Evolutionary conservation across 805 yeast species (phyloP).

Genomic region (Candida andamanensis): DNA sequence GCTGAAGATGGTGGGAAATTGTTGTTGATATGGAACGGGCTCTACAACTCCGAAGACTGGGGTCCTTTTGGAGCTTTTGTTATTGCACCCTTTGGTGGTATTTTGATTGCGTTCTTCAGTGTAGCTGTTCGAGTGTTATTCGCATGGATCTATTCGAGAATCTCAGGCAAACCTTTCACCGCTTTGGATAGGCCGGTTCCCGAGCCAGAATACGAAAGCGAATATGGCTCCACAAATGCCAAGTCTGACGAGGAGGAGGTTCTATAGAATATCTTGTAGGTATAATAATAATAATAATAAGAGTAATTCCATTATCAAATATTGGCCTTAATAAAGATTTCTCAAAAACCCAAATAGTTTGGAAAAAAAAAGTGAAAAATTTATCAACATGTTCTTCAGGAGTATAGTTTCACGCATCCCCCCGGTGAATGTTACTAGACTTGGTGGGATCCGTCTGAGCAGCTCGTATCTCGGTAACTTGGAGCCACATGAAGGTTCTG

Average conservation of each 20-base stretch:
- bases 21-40: slow-evolving; percentile 71
- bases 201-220: slow-evolving; percentile 8
- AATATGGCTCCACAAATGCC: slow-evolving; percentile 2
- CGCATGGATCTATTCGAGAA: slow-evolving; percentile 25
- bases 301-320: too few relatives aligned
- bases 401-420: slow-evolving; percentile 3
- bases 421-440: not conserved
- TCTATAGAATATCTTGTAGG: not conserved
- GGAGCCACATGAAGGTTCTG: slow-evolving; percentile 59
- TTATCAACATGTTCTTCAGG: slow-evolving; percentile 2
- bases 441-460: slow-evolving; percentile 4
- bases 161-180: slow-evolving; percentile 36
- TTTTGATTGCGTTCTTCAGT: slow-evolving; percentile 50
- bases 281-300: too few relatives aligned
- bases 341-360: too few relatives aligned
- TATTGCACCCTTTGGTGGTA: slow-evolving; percentile 80
- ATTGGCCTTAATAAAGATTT: too few relatives aligned
- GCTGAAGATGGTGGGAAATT: slow-evolving; percentile 76
- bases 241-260: slow-evolving; percentile 1
- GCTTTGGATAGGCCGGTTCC: slow-evolving; percentile 38
- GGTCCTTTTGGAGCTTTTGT: slow-evolving; percentile 93
- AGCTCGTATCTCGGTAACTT: slow-evolving; percentile 42
- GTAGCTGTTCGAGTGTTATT: slow-evolving; percentile 45
- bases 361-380: too few relatives aligned
- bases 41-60: slow-evolving; percentile 78